Evolutionary conservation across 2,329 filamentous ascomycete genomes (phyloP), one percentile per base, ranked within the genome.

Genomic region (Verticillium klebahnii): DNA sequence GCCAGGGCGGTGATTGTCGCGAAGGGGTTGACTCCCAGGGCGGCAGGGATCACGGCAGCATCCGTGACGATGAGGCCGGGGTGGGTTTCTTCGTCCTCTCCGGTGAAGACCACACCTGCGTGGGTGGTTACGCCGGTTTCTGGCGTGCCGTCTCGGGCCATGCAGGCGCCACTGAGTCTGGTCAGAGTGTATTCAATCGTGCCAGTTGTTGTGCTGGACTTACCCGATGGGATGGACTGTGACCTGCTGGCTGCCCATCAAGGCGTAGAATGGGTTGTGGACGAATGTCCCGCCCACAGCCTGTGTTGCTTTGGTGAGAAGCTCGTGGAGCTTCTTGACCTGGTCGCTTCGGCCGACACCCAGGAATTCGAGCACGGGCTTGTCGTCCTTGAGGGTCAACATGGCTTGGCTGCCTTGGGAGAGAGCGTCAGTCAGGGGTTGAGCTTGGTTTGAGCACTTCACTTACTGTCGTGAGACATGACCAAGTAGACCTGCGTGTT

Each of bases 1-100:
- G 88, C 87, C 23, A 91, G 79, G 2, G 88, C 88, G 0, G 87
- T 83, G 65, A 90, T 90, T 1, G 88, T 91, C 1, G 88, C 88
- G 59, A 89, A 82, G 0, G 88, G 88, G 67, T 91, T 91, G 3
- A 86, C 85, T 15, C 87, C 82, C 2, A 90, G 75, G 0, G 88
- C 82, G 8, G 82, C 81, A 0, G 88, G 88, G 17, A 91, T 81
- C 1, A 85, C 74, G 2, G 87, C 79, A 9, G 77, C 87, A 68
- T 91, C 88, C 0, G 83, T 84, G 34, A 88, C 83, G 19, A 89
- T 77, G 2, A 90, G 77, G 0, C 87, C 87, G 0, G 75, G 57
- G 67, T 90, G 76, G 0, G 80, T 80, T 37, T 86, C 81, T 1
- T 67, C 68, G 0, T 80, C 80, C 5, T 75, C 68, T 3, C 86